Percentiles rank a stretch among this genome's conserved stretches.
These are phyloP conservation scores for Vitis cinerea DNA, from an alignment of 164 flowering plant genomes.

Conservation along the genomic window DNA sequence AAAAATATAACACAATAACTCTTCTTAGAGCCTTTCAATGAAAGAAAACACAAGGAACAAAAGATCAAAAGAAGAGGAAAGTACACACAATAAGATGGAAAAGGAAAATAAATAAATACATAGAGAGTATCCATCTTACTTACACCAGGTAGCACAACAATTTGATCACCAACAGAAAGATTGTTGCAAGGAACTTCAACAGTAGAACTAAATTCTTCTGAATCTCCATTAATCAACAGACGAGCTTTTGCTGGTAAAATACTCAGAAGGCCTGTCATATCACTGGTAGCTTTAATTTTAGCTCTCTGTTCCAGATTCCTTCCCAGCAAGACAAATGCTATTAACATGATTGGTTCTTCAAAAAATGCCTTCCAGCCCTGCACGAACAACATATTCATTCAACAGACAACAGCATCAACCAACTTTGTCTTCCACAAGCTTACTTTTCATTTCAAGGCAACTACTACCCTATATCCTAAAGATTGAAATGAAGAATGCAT, in stretches of 20 bases:
- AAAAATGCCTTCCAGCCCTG: slow-evolving; percentile 99
- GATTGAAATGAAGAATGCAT: slow-evolving; percentile 3
- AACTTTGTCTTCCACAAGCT: background rate
- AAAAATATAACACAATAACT: no score
- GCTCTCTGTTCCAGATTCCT: slow-evolving; percentile 98
- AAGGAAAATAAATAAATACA: background rate
- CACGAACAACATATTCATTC: slow-evolving; percentile 19
- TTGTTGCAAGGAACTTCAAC: slow-evolving; percentile 86
- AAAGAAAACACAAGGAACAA: background rate
- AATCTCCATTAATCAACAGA: slow-evolving; percentile 57
- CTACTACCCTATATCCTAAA: background rate
- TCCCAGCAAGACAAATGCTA: slow-evolving; percentile 94
- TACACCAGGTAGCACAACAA: slow-evolving; percentile 91
- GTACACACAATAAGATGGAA: background rate
- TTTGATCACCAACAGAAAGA: slow-evolving; percentile 79
- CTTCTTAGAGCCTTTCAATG: background rate
- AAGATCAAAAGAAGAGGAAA: background rate
- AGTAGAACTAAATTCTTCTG: slow-evolving; percentile 36
- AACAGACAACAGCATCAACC: background rate
- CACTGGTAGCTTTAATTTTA: slow-evolving; percentile 92
- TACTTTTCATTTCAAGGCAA: background rate
- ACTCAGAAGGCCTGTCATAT: slow-evolving; percentile 90
- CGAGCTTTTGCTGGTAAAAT: slow-evolving; percentile 94
- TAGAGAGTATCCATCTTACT: slow-evolving; percentile 24
- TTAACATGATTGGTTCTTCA: slow-evolving; percentile 97